These are phyloP conservation scores for Trichophyton equinum DNA, from an alignment of 2,329 filamentous ascomycete genomes.

Conservation along the genomic window DNA sequence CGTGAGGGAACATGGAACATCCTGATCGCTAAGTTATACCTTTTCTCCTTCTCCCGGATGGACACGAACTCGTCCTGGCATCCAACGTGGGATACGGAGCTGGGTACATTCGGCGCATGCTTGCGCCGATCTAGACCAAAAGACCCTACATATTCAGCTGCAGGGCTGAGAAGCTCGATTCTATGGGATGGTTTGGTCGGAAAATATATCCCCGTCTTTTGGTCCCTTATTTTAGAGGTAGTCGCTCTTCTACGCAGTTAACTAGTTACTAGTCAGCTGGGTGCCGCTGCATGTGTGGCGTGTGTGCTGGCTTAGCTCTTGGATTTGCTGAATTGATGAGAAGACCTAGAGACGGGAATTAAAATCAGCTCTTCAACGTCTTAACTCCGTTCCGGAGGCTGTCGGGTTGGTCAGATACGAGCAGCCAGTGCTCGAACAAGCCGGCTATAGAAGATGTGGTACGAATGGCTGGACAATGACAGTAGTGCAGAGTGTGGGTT, in stretches of 20 bases:
- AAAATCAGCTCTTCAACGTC: neutral
- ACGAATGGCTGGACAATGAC: neutral
- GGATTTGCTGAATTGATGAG: neutral
- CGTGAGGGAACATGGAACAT: neutral
- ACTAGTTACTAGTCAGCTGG: no score
- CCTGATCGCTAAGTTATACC: neutral
- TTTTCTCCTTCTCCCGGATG: neutral
- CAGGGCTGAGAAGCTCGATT: neutral
- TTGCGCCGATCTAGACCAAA: neutral
- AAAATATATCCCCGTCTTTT: conserved; percentile 2
- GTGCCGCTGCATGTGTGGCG: neutral
- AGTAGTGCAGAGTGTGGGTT: neutral
- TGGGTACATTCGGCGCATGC: neutral
- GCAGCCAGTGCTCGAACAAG: neutral
- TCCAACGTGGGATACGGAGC: neutral
- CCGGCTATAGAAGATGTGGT: neutral
- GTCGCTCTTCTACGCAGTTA: neutral
- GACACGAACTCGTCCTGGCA: neutral
- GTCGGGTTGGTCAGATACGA: neutral
- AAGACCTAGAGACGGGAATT: neutral
- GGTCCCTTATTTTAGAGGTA: neutral
- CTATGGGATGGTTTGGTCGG: neutral
- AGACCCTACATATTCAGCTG: neutral
- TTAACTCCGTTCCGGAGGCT: neutral
- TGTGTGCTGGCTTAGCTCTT: neutral